phyloP scores from a whole-genome alignment of 805 yeast genomes.

The Tanozyma kutaoensis region DNA sequence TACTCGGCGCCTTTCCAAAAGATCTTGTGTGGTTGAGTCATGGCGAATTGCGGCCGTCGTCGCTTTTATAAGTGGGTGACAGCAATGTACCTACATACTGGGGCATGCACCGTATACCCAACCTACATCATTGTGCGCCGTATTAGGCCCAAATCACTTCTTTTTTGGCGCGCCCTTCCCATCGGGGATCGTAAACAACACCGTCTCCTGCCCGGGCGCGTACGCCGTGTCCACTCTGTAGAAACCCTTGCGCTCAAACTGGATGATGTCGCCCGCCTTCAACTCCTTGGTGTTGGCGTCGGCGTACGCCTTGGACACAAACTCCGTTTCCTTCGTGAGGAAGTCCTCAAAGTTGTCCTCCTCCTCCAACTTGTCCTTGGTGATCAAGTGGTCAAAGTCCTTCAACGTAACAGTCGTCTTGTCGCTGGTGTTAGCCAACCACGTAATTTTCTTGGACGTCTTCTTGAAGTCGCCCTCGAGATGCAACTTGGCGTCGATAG shows the following conservation, averaged over 20 bases:
- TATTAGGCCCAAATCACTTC: too few species aligned
- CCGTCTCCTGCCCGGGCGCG: conserved; percentile 47
- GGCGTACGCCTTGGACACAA: conserved; percentile 64
- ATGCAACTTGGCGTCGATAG: conserved; percentile 67
- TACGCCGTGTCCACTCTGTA: conserved; percentile 61
- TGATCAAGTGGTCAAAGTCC: conserved; percentile 89
- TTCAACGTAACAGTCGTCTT: conserved; percentile 63
- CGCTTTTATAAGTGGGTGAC: too few species aligned
- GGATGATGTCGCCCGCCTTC: conserved; percentile 80
- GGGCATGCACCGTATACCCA: too few species aligned
- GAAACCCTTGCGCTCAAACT: conserved; percentile 96
- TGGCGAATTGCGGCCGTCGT: too few species aligned
- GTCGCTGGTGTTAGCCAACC: conserved; percentile 81
- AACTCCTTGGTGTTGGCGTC: conserved; percentile 66
- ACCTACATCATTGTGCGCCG: too few species aligned
- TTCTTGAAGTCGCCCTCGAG: conserved; percentile 95
- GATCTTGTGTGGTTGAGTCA: conserved; percentile 25
- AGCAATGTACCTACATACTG: too few species aligned
- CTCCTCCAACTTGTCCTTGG: conserved; percentile 90
- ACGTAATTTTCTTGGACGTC: conserved; percentile 87
- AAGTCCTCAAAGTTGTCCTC: conserved; percentile 88
- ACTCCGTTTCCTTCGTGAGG: conserved; percentile 78
- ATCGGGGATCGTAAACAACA: conserved; percentile 90
- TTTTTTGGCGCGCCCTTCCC: conserved; percentile 59
- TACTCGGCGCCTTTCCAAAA: conserved; percentile 52